Evolutionary conservation across 2,329 filamentous ascomycete genomes (phyloP), one percentile per base, ranked within the genome.

Genomic region (Paracamarosporium sp.): DNA sequence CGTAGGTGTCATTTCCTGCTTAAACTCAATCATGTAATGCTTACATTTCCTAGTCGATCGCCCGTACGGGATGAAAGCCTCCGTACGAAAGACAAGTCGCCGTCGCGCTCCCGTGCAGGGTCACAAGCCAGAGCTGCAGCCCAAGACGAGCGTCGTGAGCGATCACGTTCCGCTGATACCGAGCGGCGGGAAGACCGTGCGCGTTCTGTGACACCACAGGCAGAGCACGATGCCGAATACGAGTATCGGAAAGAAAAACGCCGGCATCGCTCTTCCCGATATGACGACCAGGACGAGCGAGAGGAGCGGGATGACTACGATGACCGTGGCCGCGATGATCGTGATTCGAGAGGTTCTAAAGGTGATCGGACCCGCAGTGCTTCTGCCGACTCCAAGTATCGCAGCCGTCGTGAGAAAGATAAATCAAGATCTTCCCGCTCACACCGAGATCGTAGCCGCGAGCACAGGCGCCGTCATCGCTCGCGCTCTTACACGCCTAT

Each of bases 331-430:
- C 68, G 67, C 20, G 72, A 75, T 12, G 83, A 87, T 46, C 83
- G 84, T 50, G 87, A 88, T 0, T 68, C 65, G 40, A 69, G 71
- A 33, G 72, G 68, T n/a, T 69, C 66, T 46, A 69, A 70, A 28
- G 72, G 68, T 17, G 83, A 87, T 46, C 83, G 85, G 46, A 88
- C 89, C 0, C 83, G 89, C 56, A 91, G 90, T 5, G 82, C 83
- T 5, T 92, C 90, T 2, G 85, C 84, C 1, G 85, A 86, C 9
- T 77, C 76, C 35, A 86, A 83, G 62, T 85, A 88, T 65, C 85
- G 86, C 60, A 87, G 86, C 64, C 87, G 78, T 24, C 72, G 74
- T 28, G 79, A 76, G 1, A 79, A 77, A 56, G 78, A 80, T 7
- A 75, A 74, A 48, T 66, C 79, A 46, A 76, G 77, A 11, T 79